Evolutionary conservation across 768 basidiomycete species (phyloP).

Genomic region (Rhodotorula toruloides): DNA sequence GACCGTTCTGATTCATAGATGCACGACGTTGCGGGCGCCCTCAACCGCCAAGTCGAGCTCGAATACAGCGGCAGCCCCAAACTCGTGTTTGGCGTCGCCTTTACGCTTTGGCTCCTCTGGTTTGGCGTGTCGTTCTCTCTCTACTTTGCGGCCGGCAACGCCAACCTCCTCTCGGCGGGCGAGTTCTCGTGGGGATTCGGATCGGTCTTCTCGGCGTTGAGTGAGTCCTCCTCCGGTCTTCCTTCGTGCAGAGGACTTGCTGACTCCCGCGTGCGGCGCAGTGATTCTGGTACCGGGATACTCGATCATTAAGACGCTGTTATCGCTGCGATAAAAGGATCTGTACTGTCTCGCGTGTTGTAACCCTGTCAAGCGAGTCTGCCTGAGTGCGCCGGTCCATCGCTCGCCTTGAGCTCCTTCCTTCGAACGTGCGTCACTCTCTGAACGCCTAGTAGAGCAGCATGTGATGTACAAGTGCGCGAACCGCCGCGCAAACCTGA

Average conservation of each 20-base stretch:
- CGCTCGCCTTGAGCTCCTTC: too few relatives aligned
- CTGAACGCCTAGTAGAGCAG: too few relatives aligned
- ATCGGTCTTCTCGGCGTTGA: constrained; percentile 17
- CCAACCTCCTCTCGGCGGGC: constrained; percentile 10
- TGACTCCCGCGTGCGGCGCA: not conserved
- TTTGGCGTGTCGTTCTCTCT: constrained; percentile 5
- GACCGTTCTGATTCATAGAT: not conserved
- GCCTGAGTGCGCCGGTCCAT: too few relatives aligned
- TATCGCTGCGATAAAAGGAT: not conserved
- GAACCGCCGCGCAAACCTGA: too few relatives aligned
- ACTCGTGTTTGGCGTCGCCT: constrained; percentile 25
- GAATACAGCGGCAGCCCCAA: constrained; percentile 6
- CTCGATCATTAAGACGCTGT: constrained; percentile 7
- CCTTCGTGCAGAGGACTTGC: too few relatives aligned
- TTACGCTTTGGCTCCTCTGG: constrained; percentile 17
- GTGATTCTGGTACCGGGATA: constrained; percentile 23
- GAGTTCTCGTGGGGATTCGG: constrained; percentile 25
- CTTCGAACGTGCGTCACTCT: too few relatives aligned
- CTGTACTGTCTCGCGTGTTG: too few relatives aligned
- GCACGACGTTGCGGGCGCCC: constrained; percentile 6
- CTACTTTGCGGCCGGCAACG: constrained; percentile 8
- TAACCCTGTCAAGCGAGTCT: too few relatives aligned
- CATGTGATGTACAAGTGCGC: too few relatives aligned
- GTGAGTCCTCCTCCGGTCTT: not conserved
- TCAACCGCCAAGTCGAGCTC: not conserved